Evolutionary conservation across 2,329 filamentous ascomycete species (phyloP), one percentile per base, ranked within the genome.

Genomic region (Sporothrix pallida): DNA sequence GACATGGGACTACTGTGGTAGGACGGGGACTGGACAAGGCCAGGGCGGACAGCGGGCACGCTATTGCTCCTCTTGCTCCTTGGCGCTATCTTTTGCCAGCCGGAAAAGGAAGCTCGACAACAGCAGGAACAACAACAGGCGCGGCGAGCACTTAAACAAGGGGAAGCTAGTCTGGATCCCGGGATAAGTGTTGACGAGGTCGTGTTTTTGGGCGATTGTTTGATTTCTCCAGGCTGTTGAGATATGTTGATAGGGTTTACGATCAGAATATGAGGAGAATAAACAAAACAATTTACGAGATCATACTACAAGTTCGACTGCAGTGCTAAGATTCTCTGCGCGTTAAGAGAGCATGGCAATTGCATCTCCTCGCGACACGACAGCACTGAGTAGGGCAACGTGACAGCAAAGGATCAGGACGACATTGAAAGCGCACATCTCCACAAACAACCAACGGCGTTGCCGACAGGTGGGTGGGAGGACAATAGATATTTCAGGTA

Each of bases 1-100:
- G 42, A 67, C 42, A 67, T 63, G 62, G 62, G n/a, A n/a, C 58
- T 44, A n/a, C n/a, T n/a, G n/a, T n/a, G n/a, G n/a, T n/a, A 17
- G 37, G n/a, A 13, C 13, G 7, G 37, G 37, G 60, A 9, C 60
- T 12, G 31, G 17, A 12, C 5, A 17, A 8, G 31, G 9, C 60
- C 60, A 65, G 37, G 17, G n/a, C 42, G 63, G 31, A 37, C 31
- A 37, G 31, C n/a, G 63, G 12, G 23, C 67, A 70, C 42, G 48
- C 23, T 23, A 23, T 44, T 23, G 52, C 68, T 23, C 31, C 37
- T 60, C 58, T 70, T 70, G 52, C 37, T 42, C 37, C 37, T 54
- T 70, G 68, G 68, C 42, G 54, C 69, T 50, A 71, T 71, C 67
- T 58, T 42, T 62, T 62, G 69, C 42, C 54, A 23, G 69, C 69